Evolutionary conservation across 2,329 filamentous ascomycete species (phyloP).

Genomic region (Aspergillus sp.): DNA sequence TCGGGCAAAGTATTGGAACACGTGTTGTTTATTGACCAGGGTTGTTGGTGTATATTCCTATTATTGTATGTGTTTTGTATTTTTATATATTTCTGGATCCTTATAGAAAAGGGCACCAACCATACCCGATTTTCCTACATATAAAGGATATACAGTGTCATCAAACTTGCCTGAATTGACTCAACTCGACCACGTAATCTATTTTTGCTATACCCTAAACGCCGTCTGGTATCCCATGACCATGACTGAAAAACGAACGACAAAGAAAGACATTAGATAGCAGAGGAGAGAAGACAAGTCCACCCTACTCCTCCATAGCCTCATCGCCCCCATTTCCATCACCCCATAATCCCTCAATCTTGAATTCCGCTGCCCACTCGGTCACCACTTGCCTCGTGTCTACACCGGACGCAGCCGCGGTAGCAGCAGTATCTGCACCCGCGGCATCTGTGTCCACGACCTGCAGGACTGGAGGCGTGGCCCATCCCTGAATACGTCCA

Average conservation of each 20-base stretch:
- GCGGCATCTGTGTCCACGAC: conserved; percentile 48
- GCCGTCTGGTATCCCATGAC: conserved; percentile 19
- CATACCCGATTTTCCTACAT: too few species aligned
- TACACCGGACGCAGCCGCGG: conserved; percentile 48
- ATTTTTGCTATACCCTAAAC: conserved; percentile 10
- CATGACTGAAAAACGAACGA: conserved; percentile 6
- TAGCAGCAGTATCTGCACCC: conserved; percentile 15
- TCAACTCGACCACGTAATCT: background rate
- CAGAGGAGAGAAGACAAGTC: conserved; percentile 14
- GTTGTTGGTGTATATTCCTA: too few species aligned
- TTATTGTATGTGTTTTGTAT: too few species aligned
- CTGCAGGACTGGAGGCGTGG: conserved; percentile 69
- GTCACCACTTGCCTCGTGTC: conserved; percentile 83
- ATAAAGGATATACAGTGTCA: background rate
- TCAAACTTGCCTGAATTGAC: conserved; percentile 2
- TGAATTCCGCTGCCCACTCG: conserved; percentile 93
- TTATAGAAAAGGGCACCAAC: background rate
- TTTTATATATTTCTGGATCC: too few species aligned
- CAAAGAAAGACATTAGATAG: conserved; percentile 12
- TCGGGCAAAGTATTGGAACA: too few species aligned
- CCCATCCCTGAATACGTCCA: conserved; percentile 90
- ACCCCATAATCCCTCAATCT: conserved; percentile 89
- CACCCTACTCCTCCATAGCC: conserved; percentile 40
- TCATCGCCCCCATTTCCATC: conserved; percentile 60
- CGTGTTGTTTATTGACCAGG: too few species aligned